These are phyloP conservation scores for Vaccinium corymbosum DNA, from an alignment of 148 eudicot genomes.

Conservation along the genomic window DNA sequence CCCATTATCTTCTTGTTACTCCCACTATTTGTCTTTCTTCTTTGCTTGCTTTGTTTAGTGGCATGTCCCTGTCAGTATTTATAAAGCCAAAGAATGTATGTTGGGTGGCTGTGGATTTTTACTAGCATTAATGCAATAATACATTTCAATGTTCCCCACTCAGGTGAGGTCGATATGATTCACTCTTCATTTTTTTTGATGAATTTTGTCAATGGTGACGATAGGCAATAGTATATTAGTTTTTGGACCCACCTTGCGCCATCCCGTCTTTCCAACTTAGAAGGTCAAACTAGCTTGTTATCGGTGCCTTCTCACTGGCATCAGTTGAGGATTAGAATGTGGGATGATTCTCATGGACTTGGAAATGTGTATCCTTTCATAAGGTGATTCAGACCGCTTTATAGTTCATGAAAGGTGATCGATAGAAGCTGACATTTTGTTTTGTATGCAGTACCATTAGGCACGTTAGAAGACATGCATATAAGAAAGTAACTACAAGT, in stretches of 20 bases:
- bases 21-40: conserved; percentile 25
- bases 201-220: background rate
- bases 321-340: conserved; percentile 8
- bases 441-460: background rate
- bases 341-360: conserved; percentile 12
- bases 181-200: background rate
- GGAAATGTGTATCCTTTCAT: background rate
- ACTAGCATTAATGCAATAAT: conserved; percentile 15
- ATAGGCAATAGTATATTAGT: background rate
- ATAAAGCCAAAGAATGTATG: conserved; percentile 7
- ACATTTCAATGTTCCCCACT: conserved; percentile 8
- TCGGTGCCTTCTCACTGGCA: conserved; percentile 12
- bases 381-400: background rate
- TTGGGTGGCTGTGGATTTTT: conserved; percentile 22
- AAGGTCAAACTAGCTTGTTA: conserved; percentile 15
- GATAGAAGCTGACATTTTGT: conserved; percentile 7
- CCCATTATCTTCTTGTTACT: conserved; percentile 18
- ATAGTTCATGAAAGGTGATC: background rate
- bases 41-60: conserved; percentile 20
- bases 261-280: background rate
- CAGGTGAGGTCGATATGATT: background rate
- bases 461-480: conserved; percentile 7
- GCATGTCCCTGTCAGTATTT: conserved; percentile 17
- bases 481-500: conserved; percentile 12
- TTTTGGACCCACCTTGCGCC: conserved; percentile 5